phyloP scores from a whole-genome alignment of 2,329 filamentous ascomycete species.

The Sclerotinia trifoliorum region DNA sequence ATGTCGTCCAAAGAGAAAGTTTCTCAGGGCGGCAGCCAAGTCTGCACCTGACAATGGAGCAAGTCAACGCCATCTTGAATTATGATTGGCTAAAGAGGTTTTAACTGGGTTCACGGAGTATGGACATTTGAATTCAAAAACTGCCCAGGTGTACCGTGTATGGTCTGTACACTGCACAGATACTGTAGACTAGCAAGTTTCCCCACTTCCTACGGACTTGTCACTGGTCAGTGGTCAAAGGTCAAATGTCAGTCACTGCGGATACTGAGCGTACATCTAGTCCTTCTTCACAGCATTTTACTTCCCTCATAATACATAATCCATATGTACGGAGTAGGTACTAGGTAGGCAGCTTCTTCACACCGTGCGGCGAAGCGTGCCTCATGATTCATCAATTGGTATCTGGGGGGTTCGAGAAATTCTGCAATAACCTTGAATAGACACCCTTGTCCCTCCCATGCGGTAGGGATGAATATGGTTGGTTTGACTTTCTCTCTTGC shows the following conservation, averaged over 20 bases:
- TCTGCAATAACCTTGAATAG: neutral
- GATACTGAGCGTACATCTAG: neutral
- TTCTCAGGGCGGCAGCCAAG: slow-evolving; percentile 17
- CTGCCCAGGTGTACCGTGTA: no score
- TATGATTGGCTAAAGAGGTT: neutral
- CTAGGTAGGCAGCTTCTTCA: neutral
- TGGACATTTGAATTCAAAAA: no score
- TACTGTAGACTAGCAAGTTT: slow-evolving; percentile 2
- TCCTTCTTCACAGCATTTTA: slow-evolving; percentile 6
- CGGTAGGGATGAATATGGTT: neutral
- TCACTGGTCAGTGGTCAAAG: neutral
- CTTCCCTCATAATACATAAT: neutral
- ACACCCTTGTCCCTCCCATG: neutral
- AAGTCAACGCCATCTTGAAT: neutral
- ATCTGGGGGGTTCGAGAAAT: neutral
- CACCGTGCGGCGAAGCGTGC: neutral
- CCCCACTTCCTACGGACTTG: neutral
- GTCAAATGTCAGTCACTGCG: neutral
- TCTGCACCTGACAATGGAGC: slow-evolving; percentile 18
- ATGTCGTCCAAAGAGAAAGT: slow-evolving; percentile 17
- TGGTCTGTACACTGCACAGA: neutral
- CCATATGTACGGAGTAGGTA: no score
- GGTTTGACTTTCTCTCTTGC: neutral
- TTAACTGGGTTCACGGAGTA: no score
- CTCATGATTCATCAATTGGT: slow-evolving; percentile 10